phyloP scores from a whole-genome alignment of 202 grass and related monocot species.

The Eragrostis tef region DNA sequence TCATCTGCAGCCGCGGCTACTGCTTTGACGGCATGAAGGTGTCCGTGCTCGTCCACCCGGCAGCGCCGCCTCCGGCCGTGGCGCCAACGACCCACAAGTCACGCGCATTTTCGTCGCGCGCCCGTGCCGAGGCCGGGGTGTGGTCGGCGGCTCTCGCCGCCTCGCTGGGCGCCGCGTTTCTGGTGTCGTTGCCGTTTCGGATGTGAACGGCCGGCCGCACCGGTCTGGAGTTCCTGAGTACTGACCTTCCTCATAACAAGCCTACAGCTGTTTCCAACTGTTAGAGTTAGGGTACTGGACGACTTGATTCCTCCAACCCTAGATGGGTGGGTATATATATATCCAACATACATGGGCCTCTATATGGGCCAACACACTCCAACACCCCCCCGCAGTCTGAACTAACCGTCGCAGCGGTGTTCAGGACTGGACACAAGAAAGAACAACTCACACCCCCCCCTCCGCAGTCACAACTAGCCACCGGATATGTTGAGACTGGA shows the following conservation, averaged over 20 bases:
- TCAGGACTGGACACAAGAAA: no score
- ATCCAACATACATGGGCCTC: no score
- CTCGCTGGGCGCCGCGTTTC: conserved; percentile 1
- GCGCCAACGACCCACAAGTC: conserved; percentile 8
- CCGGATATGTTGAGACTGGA: no score
- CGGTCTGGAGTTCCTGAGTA: no score
- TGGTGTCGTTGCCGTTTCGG: not conserved
- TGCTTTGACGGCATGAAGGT: conserved; percentile 70
- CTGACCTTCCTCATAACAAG: not conserved
- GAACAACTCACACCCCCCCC: no score
- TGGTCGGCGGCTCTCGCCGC: not conserved
- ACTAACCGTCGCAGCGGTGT: no score
- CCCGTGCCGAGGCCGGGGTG: not conserved
- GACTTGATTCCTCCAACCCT: no score
- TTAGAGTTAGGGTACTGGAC: no score
- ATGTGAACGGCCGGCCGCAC: not conserved
- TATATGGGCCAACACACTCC: no score
- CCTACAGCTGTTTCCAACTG: conserved; percentile 9
- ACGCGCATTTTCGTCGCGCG: not conserved
- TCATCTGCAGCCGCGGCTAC: conserved; percentile 66
- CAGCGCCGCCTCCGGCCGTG: not conserved
- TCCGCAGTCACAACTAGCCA: no score
- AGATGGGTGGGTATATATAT: no score
- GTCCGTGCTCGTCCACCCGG: conserved; percentile 42
- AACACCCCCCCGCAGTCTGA: no score